Conservation (phyloP, 2,329 filamentous ascomycete genomes). For the Epichloe gansuensis region DNA sequence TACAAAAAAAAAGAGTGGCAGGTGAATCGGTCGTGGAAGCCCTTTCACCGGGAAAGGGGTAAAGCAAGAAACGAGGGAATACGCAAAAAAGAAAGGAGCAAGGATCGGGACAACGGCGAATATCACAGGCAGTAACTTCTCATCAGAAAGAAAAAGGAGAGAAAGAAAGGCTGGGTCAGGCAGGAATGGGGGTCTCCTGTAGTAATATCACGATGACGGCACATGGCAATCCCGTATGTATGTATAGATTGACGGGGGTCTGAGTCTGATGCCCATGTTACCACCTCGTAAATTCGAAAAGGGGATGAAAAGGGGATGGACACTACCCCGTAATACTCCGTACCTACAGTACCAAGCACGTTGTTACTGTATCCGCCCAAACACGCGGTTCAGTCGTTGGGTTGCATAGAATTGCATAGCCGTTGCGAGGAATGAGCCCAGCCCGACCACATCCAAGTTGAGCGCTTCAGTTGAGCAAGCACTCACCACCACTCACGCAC, state of each 20-base stretch:
- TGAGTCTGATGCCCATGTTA: neutral
- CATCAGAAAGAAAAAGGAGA: neutral
- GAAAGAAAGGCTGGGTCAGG: neutral
- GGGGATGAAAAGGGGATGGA: neutral
- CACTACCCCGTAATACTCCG: too few species aligned
- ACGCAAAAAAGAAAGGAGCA: neutral
- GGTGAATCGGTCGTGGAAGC: slow-evolving; percentile 1
- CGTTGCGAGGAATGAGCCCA: neutral
- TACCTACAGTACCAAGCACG: too few species aligned
- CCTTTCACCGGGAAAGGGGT: slow-evolving; percentile 2
- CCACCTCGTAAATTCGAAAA: neutral
- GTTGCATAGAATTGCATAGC: neutral
- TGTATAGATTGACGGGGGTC: neutral
- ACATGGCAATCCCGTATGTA: neutral
- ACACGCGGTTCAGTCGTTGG: neutral
- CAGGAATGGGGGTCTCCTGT: neutral
- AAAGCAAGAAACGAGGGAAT: neutral
- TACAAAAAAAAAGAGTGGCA: slow-evolving; percentile 2
- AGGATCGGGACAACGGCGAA: neutral
- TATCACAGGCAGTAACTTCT: neutral
- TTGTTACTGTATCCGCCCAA: too few species aligned
- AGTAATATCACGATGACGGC: slow-evolving; percentile 1
- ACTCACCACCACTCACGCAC: neutral
- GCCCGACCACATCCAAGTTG: neutral
- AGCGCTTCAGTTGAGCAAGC: neutral